phyloP scores from a whole-genome alignment of 2,329 filamentous ascomycete species.

The Paramyrothecium sp. region DNA sequence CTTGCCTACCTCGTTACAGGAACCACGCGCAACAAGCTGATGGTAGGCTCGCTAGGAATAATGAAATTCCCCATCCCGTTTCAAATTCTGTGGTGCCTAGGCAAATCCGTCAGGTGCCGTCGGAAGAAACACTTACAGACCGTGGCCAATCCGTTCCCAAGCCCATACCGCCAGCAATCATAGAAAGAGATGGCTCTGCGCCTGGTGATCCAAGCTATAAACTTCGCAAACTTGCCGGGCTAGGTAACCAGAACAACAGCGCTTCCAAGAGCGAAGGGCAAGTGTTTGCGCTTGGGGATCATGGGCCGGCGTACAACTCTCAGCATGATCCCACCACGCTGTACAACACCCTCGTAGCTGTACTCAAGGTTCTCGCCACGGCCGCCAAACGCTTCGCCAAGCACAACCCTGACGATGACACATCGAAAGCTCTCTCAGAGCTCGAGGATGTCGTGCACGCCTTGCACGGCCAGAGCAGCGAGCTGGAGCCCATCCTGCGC shows the following conservation, averaged over 20 bases:
- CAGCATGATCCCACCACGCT: background rate
- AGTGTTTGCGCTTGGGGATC: no score
- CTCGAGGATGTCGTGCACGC: background rate
- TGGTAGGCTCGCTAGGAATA: no score
- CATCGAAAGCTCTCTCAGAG: background rate
- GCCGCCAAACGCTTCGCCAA: background rate
- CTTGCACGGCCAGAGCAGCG: conserved; percentile 8
- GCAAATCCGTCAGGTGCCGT: background rate
- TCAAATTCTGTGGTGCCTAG: background rate
- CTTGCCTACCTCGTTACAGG: background rate
- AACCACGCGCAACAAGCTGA: no score
- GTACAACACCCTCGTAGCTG: no score
- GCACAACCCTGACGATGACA: background rate
- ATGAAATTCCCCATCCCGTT: no score
- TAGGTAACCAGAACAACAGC: no score
- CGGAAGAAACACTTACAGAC: background rate
- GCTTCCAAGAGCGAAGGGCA: background rate
- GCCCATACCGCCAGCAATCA: background rate
- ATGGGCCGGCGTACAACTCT: background rate
- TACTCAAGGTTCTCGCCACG: background rate
- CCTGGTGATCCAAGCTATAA: background rate
- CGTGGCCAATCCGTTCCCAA: background rate
- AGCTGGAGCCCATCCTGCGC: conserved; percentile 13
- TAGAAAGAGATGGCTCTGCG: background rate
- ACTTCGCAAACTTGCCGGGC: background rate